Conservation (phyloP, 176 grass and related monocot genomes). For the Coix lacrymajobi region DNA sequence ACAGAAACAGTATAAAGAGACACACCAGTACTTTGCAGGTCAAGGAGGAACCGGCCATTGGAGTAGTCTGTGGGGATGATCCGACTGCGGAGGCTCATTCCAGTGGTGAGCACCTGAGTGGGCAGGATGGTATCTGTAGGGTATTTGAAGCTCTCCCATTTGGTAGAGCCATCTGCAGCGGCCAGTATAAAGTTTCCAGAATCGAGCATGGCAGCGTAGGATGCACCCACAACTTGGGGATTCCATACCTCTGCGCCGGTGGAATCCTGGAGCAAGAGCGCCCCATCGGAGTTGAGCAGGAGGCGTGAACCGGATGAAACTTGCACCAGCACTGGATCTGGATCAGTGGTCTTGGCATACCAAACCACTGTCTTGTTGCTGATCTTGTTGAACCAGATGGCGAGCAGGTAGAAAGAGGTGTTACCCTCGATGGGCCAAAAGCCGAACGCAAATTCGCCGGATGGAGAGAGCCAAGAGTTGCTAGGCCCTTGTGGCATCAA, state of each 20-base stretch:
- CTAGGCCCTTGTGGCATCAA: not conserved
- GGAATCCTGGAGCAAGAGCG: conserved; percentile 21
- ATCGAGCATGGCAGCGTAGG: conserved; percentile 44
- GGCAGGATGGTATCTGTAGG: conserved; percentile 54
- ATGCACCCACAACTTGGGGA: not conserved
- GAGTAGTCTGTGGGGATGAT: conserved; percentile 38
- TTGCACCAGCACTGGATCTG: not conserved
- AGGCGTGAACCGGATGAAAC: conserved; percentile 3
- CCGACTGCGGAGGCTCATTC: conserved; percentile 4
- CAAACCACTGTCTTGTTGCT: conserved; percentile 23
- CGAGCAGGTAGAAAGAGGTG: conserved; percentile 31
- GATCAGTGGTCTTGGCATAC: conserved; percentile 15
- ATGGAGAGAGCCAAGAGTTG: conserved; percentile 20
- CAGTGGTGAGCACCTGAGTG: conserved; percentile 16
- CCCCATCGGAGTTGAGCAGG: conserved; percentile 27
- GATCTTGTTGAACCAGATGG: conserved; percentile 54
- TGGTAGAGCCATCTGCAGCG: not conserved
- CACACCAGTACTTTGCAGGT: not conserved
- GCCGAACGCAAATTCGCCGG: conserved; percentile 12
- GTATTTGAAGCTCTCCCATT: conserved; percentile 35
- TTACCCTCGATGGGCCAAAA: conserved; percentile 6
- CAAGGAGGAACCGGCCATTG: conserved; percentile 35
- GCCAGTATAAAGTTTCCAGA: conserved; percentile 43
- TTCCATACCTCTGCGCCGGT: conserved; percentile 20
- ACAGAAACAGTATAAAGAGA: conserved; percentile 6